phyloP scores from a whole-genome alignment of 306 rosid species.

The Clitoria ternatea region DNA sequence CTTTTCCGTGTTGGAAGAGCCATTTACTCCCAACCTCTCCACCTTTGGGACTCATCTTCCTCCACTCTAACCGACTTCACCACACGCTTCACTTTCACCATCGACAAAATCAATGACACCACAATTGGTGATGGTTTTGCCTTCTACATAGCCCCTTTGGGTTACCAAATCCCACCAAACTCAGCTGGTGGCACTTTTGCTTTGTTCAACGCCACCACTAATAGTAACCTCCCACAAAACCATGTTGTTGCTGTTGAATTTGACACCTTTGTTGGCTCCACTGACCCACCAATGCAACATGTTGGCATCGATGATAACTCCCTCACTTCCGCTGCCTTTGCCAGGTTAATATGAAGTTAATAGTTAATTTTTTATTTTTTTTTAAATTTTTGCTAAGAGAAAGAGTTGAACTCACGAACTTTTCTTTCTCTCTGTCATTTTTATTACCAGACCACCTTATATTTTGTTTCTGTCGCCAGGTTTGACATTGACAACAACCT shows the following conservation, averaged over 20 bases:
- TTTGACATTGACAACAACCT: conserved; percentile 27
- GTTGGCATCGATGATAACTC: background rate
- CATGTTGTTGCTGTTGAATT: conserved; percentile 31
- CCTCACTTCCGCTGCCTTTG: background rate
- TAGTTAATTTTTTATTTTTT: too few relatives aligned
- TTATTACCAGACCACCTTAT: too few relatives aligned
- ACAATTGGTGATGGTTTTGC: conserved; percentile 19
- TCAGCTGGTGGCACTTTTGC: conserved; percentile 34
- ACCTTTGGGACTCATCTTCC: conserved; percentile 9
- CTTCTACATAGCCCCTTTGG: conserved; percentile 13
- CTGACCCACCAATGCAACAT: conserved; percentile 16
- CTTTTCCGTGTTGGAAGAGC: conserved; percentile 30
- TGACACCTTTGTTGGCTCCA: conserved; percentile 22
- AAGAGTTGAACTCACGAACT: too few relatives aligned
- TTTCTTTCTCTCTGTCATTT: too few relatives aligned
- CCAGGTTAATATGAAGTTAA: too few relatives aligned
- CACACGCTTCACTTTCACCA: conserved; percentile 25
- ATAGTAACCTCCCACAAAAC: conserved; percentile 4
- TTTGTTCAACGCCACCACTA: conserved; percentile 33
- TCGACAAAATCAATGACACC: background rate
- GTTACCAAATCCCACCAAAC: conserved; percentile 29
- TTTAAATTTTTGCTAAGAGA: too few relatives aligned
- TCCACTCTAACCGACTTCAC: conserved; percentile 11
- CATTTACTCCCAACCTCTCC: conserved; percentile 21
- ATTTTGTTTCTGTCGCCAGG: too few relatives aligned